Base-by-base conservation (phyloP, 768 basidiomycete genomes). In the Lentinus brumalis region DNA sequence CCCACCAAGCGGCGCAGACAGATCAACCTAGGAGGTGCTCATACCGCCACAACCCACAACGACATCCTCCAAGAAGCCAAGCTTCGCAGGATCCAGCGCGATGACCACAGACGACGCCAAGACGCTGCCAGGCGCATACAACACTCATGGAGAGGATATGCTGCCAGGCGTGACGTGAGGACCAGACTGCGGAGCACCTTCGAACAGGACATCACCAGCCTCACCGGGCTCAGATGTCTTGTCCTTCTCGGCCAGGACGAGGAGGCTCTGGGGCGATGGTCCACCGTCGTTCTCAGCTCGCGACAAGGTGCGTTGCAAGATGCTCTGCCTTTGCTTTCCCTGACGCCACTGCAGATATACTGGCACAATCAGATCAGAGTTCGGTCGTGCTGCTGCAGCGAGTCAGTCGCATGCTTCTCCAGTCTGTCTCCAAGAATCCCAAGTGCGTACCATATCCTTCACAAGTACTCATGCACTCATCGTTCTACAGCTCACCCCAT, bases 1-100 rank as follows among this genome's bases (percentile, higher is more conserved):
- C 57, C 65, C 10, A 65, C 55, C 56, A 74, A 76, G 46, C 72
- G 76, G 50, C 79, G 84, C 57, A 82, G 87, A 46, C 79, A 82
- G 66, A 93, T 93, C 65, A 92, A 93, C 70, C 81, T 93, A 18
- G 92, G 92, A 15, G 92, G 92, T 2, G 72, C 82, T 1, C 80
- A 78, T 0, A 71, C 81, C 18, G 79, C 78, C 2, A 67, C 84
- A 6, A 81, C 83, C 0, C 82, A 86, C 44, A 73, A 80, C 14
- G 75, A 81, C 39, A 81, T 94, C 68, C 76, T 92, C 50, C 79
- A 83, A 66, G 78, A 82, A 54, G 91, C 87, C 18, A 87, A 84
- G 65, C 80, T 80, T 18, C 81, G 81, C 55, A 77, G 91, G 38
- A 73, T 77, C 35, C 85, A 89, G 66, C 79, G 91, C 32, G 74